Evolutionary conservation across 345 rosid species (phyloP).

Genomic region (Eucalyptus fibrosa): DNA sequence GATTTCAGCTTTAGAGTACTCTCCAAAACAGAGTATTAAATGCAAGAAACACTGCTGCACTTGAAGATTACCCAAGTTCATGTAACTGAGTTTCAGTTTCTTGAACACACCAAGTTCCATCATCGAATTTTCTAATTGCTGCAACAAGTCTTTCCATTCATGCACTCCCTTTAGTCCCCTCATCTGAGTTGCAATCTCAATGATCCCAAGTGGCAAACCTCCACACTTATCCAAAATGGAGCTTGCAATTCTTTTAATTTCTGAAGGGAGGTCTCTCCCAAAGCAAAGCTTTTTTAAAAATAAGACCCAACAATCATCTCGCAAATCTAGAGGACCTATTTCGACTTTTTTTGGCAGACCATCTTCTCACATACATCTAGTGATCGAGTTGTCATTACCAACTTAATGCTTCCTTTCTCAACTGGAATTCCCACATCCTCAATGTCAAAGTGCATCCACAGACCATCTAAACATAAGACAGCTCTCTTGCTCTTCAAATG

Average conservation of each 20-base stretch:
- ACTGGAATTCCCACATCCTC: too few relatives aligned
- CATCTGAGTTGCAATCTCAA: neutral
- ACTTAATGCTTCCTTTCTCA: rapidly evolving
- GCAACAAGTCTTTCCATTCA: neutral
- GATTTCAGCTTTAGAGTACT: rapidly evolving
- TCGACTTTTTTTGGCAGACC: rapidly evolving
- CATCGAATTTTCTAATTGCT: neutral
- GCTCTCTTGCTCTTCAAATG: neutral
- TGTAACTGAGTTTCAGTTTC: neutral
- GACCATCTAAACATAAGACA: rapidly evolving
- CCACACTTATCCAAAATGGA: neutral
- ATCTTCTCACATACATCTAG: rapidly evolving
- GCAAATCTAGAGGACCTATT: rapidly evolving
- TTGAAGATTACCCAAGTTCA: neutral
- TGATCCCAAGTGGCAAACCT: slow-evolving; percentile 4
- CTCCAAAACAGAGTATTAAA: neutral
- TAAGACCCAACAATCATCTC: rapidly evolving
- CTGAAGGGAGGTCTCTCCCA: rapidly evolving
- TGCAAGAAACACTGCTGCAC: slow-evolving; percentile 6
- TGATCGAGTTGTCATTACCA: rapidly evolving
- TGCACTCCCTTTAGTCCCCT: neutral
- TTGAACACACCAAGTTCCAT: neutral
- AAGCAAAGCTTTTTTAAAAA: rapidly evolving
- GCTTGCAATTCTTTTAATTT: neutral
- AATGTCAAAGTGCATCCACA: rapidly evolving